These are phyloP conservation scores for Blastosporella zonata DNA, from an alignment of 1,284 basidiomycete genomes.

Conservation along the genomic window DNA sequence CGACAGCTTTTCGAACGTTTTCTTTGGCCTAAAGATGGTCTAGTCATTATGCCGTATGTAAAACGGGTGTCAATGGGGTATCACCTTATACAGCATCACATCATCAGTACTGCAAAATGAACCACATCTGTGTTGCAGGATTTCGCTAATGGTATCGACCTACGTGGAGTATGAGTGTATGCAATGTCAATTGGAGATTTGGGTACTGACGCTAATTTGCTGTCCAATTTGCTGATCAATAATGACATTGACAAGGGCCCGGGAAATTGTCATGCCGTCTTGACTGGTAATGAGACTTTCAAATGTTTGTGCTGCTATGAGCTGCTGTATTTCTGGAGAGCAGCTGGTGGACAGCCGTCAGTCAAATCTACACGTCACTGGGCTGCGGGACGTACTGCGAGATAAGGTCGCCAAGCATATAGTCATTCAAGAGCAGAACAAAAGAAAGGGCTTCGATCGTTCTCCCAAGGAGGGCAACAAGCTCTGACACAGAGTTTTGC, in stretches of 20 bases:
- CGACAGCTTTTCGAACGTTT: conserved; percentile 86
- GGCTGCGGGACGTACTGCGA: conserved; percentile 52
- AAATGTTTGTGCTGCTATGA: conserved; percentile 72
- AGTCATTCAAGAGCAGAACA: conserved; percentile 88
- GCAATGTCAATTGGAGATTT: conserved; percentile 9
- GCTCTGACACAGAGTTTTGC: conserved; percentile 72
- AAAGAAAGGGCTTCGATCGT: conserved; percentile 93
- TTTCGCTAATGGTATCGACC: conserved; percentile 96
- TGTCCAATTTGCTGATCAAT: conserved; percentile 98
- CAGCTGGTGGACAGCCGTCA: conserved; percentile 44
- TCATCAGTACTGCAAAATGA: conserved; percentile 98
- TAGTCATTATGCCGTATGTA: conserved; percentile 10
- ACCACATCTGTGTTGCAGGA: conserved; percentile 91
- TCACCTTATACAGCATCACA: conserved; percentile 94
- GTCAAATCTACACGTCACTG: conserved; percentile 9
- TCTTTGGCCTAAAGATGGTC: conserved; percentile 81
- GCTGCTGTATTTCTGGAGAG: conserved; percentile 64
- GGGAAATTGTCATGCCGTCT: conserved; percentile 79
- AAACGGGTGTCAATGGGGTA: conserved; percentile 14
- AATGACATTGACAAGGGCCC: conserved; percentile 89
- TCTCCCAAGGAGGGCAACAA: conserved; percentile 73
- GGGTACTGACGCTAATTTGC: conserved; percentile 89
- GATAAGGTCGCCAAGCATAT: conserved; percentile 85
- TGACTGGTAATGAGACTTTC: conserved; percentile 82
- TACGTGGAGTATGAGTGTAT: conserved; percentile 29